Conservation (phyloP, 2,329 filamentous ascomycete genomes). For the Neocucurbitaria cava region DNA sequence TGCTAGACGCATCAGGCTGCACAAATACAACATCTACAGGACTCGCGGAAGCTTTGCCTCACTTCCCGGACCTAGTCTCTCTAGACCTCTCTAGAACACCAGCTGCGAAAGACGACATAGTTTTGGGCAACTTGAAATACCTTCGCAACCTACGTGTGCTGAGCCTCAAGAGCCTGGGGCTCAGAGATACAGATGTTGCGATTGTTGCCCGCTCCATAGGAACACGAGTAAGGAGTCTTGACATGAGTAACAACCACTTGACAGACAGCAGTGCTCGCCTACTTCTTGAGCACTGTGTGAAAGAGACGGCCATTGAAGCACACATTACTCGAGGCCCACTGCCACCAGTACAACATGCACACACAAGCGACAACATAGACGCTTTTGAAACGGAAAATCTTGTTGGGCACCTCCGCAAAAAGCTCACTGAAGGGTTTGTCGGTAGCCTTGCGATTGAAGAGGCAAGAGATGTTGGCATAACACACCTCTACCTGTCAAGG, state of each 20-base stretch:
- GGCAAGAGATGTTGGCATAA: slow-evolving; percentile 61
- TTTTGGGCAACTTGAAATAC: slow-evolving; percentile 56
- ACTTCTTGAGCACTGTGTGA: slow-evolving; percentile 61
- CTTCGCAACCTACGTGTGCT: slow-evolving; percentile 62
- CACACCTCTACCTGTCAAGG: slow-evolving; percentile 65
- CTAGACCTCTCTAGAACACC: slow-evolving; percentile 64
- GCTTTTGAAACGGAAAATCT: slow-evolving; percentile 53
- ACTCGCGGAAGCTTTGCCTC: slow-evolving; percentile 59
- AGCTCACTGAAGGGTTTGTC: slow-evolving; percentile 51
- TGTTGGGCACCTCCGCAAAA: slow-evolving; percentile 58
- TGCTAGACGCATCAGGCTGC: slow-evolving; percentile 64
- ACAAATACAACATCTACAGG: slow-evolving; percentile 64
- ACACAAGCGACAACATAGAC: slow-evolving; percentile 46
- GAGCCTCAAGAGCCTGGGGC: slow-evolving; percentile 61
- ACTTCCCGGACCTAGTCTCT: slow-evolving; percentile 63
- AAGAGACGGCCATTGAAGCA: slow-evolving; percentile 21
- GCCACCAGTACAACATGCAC: slow-evolving; percentile 29
- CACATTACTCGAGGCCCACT: slow-evolving; percentile 21
- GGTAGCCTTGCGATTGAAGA: slow-evolving; percentile 64
- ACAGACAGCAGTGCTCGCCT: slow-evolving; percentile 62
- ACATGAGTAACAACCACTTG: slow-evolving; percentile 64
- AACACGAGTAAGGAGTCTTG: slow-evolving; percentile 61
- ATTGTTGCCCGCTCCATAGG: slow-evolving; percentile 61
- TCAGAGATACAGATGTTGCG: slow-evolving; percentile 61
- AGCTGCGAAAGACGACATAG: slow-evolving; percentile 56